Base-by-base conservation (phyloP, 2,329 filamentous ascomycete species). In the Gnomoniopsis smithogilvyi region DNA sequence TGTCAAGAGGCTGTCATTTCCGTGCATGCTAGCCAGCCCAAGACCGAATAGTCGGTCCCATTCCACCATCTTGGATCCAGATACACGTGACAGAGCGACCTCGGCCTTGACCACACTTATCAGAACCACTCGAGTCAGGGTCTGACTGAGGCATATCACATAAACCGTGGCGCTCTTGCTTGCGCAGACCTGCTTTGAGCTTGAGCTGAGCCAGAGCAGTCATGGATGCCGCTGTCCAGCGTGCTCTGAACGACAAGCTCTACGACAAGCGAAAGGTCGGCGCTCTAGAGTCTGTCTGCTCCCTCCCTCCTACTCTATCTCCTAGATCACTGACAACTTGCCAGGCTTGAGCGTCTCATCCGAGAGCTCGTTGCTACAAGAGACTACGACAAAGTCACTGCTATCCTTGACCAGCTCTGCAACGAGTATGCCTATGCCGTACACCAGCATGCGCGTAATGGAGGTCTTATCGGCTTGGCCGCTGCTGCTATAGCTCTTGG, bases 221-320 rank as follows among this genome's bases (percentile, higher is more conserved):
- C 68, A 97, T 98, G 93, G 94, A 98, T 79, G 81, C 85, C 70
- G 88, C 87, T 72, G 91, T 97, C 72, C 92, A 96, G 76, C 91
- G 94, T 67, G 84, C 93, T 66, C 82, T 99, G 72, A 96, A 96
- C 73, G 95, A 99, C 78, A 99, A 97, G 84, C 88, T 98, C 71
- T 99, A 99, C 74, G 95, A 99, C 73, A 96, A 96, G 80, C 87
- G 96, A 72, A 99, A 99, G 76, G 88, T 92, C 70, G 95, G 95
- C 64, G 95, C 96, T 67, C 85, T 99, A 59, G 95, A 99, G 92
- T 96, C 87, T 69, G 89, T 79, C 54, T 61, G 30, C 21, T 19
- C 17, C 52, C 49, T 41, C 22, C 33, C 43, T 36, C 52, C 56
- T 34, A 34, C 14, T 52, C 6, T 19, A 14, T 6, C n/a, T 49